Evolutionary conservation across 805 yeast genomes (phyloP).

Genomic region (Metschnikowia hibisci): DNA sequence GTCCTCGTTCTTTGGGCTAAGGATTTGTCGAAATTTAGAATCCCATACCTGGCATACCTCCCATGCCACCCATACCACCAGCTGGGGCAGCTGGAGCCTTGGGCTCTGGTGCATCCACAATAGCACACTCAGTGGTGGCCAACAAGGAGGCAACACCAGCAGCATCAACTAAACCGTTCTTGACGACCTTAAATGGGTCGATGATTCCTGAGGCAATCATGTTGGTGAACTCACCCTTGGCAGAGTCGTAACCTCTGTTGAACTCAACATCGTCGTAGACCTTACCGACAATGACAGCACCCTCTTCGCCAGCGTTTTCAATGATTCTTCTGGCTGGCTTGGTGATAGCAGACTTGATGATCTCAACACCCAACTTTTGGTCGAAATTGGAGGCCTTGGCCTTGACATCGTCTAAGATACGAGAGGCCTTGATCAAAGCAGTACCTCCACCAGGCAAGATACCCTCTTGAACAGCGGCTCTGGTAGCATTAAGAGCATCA

Average conservation of each 20-base stretch:
- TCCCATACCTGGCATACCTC: conserved; percentile 30
- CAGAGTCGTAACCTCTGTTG: conserved; percentile 86
- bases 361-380: conserved; percentile 92
- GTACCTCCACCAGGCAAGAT: conserved; percentile 99
- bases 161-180: conserved; percentile 93
- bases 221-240: conserved; percentile 90
- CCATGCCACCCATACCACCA: conserved; percentile 44
- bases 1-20: neutral
- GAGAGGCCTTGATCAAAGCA: conserved; percentile 89
- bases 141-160: conserved; percentile 95
- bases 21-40: conserved; percentile 17
- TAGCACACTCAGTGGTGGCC: conserved; percentile 98
- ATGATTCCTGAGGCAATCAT: conserved; percentile 97
- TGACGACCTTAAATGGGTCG: conserved; percentile 97
- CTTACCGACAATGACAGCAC: conserved; percentile 93
- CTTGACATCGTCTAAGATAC: conserved; percentile 63
- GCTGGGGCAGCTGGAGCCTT: conserved; percentile 47
- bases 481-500: conserved; percentile 96
- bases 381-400: conserved; percentile 77
- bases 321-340: conserved; percentile 95
- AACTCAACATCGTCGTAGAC: conserved; percentile 65
- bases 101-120: conserved; percentile 92
- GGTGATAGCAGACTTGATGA: conserved; percentile 87
- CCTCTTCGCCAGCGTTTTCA: conserved; percentile 97
- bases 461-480: conserved; percentile 99